Evolutionary conservation across 768 basidiomycete species (phyloP), one percentile per base, ranked within the genome.

Genomic region (Suillus spraguei): DNA sequence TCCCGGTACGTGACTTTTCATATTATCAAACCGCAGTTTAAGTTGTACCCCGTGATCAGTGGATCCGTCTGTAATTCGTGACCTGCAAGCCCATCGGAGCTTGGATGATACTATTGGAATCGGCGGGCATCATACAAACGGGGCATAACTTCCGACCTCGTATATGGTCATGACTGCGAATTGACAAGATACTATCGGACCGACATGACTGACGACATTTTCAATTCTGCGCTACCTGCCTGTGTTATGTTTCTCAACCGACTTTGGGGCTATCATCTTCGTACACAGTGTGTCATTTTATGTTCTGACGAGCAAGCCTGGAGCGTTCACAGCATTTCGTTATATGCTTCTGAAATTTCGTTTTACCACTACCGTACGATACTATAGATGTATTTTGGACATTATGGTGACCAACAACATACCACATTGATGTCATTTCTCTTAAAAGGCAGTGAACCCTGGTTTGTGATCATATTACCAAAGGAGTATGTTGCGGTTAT

Each of bases 21-120:
- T 60, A 1, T 61, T 55, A 61, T n/a, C 38, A 35, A 36, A 41
- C 53, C 36, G 38, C 62, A 49, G 61, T 59, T 58, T 42, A 61
- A 60, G 58, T 73, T 66, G 68, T 63, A 65, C 62, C 62, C 38
- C 64, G 47, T 71, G 66, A 66, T 52, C 75, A 92, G 92, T 96
- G 71, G 95, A 96, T 76, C 93, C 95, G 2, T 87, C 87, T 54
- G 94, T 97, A 35, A 78, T 96, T 67, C 89, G 89, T 42, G 95
- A 97, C 76, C 80, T 95, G 63, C 93, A 95, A 78, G 89, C 90
- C 17, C 94, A 95, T 73, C 82, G 90, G 73, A 93, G 91, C 79
- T 81, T 94, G 67, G 92, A 94, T 53, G 88, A 89, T 65, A 70
- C 76, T 62, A 54, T 74, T 24, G 74, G 72, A 32, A 64, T 71